Evolutionary conservation across 305 asterid genomes (phyloP), one percentile per base, ranked within the genome.

Genomic region (Fraxinus velutina): DNA sequence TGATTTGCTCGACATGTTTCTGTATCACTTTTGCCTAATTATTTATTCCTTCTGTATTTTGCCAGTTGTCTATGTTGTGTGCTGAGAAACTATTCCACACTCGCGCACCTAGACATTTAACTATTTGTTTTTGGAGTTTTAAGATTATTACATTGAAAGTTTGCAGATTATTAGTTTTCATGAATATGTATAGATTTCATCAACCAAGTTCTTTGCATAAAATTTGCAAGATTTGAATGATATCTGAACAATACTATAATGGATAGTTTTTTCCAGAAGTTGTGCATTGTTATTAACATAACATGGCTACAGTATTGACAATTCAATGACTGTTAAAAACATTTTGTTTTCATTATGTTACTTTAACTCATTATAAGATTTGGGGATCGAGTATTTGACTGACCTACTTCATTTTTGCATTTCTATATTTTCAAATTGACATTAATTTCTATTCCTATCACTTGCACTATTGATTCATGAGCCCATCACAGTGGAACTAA

Each of bases 21-120:
- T 76, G 33, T 10, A 17, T 64, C 9, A 6, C 71, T 12, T 3
- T n/a, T 73, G 9, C 21, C 30, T 6, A 50, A 9, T 15, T 15
- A 22, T 21, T 29, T 19, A 19, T 57, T 57, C 29, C 29, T 5
- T 44, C 55, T 71, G 32, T 70, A 33, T 80, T 33, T 24, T 79
- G 39, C 70, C 77, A 42, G 75, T 34, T 24, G 9, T 84, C 37
- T 10, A 5, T 81, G 62, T 80, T 73, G 7, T 73, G 68, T 79
- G 17, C 73, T 12, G 36, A n/a, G 52, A 10, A 60, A 24, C 64
- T 39, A 9, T 33, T 27, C 17, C 47, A 55, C 66, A 44, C 57
- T 44, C 30, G 33, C 0, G 4, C 78, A 73, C 33, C 15, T 74
- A 66, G 78, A 60, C 4, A 37, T 24, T 24, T 37, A 73, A 73